These are phyloP conservation scores for Phytophthora agathidicida DNA, from an alignment of 352 stramenopile species.

Conservation along the genomic window DNA sequence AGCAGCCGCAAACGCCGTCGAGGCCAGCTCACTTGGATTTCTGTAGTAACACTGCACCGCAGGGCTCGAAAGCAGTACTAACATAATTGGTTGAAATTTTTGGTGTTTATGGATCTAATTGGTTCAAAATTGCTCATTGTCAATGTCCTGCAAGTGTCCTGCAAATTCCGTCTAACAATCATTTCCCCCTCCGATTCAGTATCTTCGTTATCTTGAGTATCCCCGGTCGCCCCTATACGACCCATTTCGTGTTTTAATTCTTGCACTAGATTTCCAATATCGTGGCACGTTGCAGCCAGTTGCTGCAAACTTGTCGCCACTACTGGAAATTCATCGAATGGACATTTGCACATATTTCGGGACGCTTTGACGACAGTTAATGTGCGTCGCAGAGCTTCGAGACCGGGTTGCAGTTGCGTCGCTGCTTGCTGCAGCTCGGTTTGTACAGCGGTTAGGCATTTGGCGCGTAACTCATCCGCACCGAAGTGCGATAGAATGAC, in stretches of 20 bases:
- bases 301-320: constrained; percentile 7
- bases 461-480: constrained; percentile 15
- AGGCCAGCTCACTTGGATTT: constrained; percentile 1
- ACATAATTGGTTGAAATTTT: too few species aligned
- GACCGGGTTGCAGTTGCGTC: constrained; percentile 3
- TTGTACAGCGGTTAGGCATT: constrained; percentile 16
- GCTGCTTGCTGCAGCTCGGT: constrained; percentile 11
- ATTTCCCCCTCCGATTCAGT: too few species aligned
- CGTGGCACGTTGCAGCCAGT: constrained; percentile 12
- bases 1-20: constrained; percentile 3
- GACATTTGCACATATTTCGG: constrained; percentile 4
- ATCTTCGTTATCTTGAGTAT: too few species aligned
- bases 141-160: neutral
- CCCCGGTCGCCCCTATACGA: too few species aligned
- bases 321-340: constrained; percentile 4
- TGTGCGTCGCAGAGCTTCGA: constrained; percentile 7
- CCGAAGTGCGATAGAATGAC: constrained; percentile 17
- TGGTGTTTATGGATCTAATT: too few species aligned
- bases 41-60: neutral
- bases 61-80: neutral
- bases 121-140: neutral
- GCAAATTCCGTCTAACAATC: constrained; percentile 2
- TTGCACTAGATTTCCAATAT: too few species aligned
- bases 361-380: constrained; percentile 16
- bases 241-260: too few species aligned